phyloP scores from a whole-genome alignment of 768 basidiomycete species.

The Pleurotus pulmonarius region DNA sequence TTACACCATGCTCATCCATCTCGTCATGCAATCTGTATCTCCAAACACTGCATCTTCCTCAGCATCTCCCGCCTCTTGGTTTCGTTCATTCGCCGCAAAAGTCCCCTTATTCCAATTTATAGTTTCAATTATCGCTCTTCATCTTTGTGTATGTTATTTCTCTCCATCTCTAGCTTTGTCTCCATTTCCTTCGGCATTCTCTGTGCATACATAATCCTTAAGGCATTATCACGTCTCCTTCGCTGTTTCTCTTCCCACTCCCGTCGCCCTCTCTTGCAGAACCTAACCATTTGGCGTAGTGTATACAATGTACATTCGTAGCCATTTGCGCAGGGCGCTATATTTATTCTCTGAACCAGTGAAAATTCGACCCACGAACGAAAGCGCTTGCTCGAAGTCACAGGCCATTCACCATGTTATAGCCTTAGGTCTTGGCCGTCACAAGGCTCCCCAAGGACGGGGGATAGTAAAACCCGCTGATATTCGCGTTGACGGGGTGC shows the following conservation, averaged over 20 bases:
- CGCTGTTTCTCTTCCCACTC: constrained; percentile 16
- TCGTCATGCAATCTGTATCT: constrained; percentile 8
- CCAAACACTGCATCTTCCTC: constrained; percentile 13
- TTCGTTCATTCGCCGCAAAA: constrained; percentile 11
- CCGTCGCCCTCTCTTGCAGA: background rate
- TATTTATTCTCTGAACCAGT: background rate
- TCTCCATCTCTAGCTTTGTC: constrained; percentile 18
- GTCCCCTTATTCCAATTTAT: constrained; percentile 14
- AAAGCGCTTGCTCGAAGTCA: background rate
- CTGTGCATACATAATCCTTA: constrained; percentile 6
- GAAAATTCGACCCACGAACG: background rate
- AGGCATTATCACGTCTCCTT: constrained; percentile 19
- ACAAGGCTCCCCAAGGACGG: too few species aligned
- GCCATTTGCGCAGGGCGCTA: constrained; percentile 8
- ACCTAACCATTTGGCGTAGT: constrained; percentile 6
- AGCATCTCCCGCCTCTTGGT: constrained; percentile 13
- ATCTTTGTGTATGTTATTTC: constrained; percentile 11
- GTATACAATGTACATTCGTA: constrained; percentile 5
- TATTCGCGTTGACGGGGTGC: too few species aligned
- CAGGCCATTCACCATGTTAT: too few species aligned
- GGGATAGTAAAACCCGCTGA: too few species aligned
- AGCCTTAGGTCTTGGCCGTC: too few species aligned
- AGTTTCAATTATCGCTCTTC: constrained; percentile 15
- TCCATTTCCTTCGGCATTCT: constrained; percentile 17
- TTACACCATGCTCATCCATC: constrained; percentile 4